Conservation (phyloP, 116 monocot genomes). For the Iris pallida region DNA sequence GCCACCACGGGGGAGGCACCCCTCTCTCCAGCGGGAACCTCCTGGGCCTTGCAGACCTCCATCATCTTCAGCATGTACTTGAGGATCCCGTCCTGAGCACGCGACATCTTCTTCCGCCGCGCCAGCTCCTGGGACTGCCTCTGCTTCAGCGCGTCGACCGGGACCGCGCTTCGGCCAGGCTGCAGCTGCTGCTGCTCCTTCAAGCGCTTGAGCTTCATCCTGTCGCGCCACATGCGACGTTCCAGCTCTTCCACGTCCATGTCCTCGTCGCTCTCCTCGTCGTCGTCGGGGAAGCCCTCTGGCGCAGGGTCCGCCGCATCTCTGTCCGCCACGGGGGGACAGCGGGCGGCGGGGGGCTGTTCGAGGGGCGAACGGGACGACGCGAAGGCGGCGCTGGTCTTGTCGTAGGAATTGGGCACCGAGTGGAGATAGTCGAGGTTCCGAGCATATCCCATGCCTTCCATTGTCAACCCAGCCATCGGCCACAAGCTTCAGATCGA, state of each 20-base stretch:
- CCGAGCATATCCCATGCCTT: slow-evolving; percentile 14
- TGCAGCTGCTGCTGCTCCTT: slow-evolving; percentile 49
- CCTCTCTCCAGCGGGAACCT: slow-evolving; percentile 75
- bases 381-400: background rate
- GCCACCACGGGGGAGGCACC: slow-evolving; percentile 79
- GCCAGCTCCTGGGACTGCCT: slow-evolving; percentile 63
- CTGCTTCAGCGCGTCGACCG: slow-evolving; percentile 34
- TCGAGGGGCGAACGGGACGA: background rate
- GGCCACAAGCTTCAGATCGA: background rate
- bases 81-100: slow-evolving; percentile 73
- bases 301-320: slow-evolving; percentile 18
- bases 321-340: slow-evolving; percentile 2
- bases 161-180: slow-evolving; percentile 15
- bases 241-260: slow-evolving; percentile 66
- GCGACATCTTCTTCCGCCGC: slow-evolving; percentile 68
- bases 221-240: slow-evolving; percentile 71
- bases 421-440: slow-evolving; percentile 18
- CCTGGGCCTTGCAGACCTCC: slow-evolving; percentile 76
- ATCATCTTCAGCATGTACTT: slow-evolving; percentile 88
- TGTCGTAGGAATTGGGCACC: slow-evolving; percentile 12
- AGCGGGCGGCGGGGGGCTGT: background rate
- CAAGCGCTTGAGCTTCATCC: slow-evolving; percentile 44
- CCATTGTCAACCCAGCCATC: slow-evolving; percentile 23
- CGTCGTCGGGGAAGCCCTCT: slow-evolving; percentile 20
- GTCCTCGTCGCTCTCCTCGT: slow-evolving; percentile 52